Base-by-base conservation (phyloP, 2,329 filamentous ascomycete genomes). In the Penicillium sp. region DNA sequence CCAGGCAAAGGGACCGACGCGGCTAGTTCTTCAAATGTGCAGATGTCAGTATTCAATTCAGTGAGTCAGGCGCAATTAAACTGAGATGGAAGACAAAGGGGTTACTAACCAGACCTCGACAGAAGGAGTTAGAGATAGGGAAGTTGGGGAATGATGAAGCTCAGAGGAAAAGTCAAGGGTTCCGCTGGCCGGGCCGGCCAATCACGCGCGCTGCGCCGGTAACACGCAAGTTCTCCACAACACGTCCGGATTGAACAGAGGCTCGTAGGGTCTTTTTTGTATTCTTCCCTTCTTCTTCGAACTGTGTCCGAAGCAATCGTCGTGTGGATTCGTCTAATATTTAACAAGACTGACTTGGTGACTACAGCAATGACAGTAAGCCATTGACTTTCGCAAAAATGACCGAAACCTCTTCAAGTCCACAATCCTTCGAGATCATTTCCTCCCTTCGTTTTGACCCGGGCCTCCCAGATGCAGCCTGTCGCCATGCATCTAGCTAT, bases 361-460 rank as follows among this genome's bases (percentile, higher is more conserved):
- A 43, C 22, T 39, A 40, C 43, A 63, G 66, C 45, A 66, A 75
- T 60, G 56, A 49, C 52, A n/a, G 60, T 51, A 53, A 59, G 14
- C 20, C 14, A 51, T 52, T 46, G 43, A 38, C n/a, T 14, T 22
- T 24, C 14, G 18, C 44, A 16, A 53, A 50, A 39, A 68, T 65
- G 61, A 43, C 62, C 43, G 58, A 57, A 14, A 45, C 10, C 37
- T 38, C 40, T 13, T 35, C 50, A 24, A 44, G 42, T n/a, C 8
- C 49, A 35, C 46, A 48, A 31, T 55, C 53, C 2, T 89, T 91
- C 62, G 75, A 81, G 46, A 76, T 92, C 32, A 88, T 90, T 68
- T 88, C 87, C 3, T 88, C 89, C 1, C 77, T 92, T 55, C 86
- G 89, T 52, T 90, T 87, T 69, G 89, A 93, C 62, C 80, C 82